Base-by-base conservation (phyloP, 768 basidiomycete genomes). In the Lactarius pseudohatsudake region DNA sequence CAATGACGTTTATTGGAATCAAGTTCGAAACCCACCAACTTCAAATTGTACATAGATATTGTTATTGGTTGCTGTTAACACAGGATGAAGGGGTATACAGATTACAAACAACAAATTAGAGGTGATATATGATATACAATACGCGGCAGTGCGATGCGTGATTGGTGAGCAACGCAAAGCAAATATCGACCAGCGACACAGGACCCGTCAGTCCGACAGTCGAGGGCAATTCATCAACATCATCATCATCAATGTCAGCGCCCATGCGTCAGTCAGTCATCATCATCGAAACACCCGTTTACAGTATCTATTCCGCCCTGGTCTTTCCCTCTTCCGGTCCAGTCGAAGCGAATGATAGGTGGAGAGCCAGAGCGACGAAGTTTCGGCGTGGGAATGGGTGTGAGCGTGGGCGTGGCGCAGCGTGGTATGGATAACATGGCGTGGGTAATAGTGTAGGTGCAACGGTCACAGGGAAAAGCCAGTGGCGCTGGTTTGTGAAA, bases 121-220 rank as follows among this genome's bases (percentile, higher is more conserved):
- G 30, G 30, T 13, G 56, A 34, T 45, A 53, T 66, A 62, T 13
- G 56, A 34, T 56, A 53, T 66, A 62, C 26, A 32, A 58, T 62
- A 54, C 9, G 57, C 56, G 26, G 32, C 28, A 56, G 22, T 47
- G 61, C 47, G 10, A 58, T 62, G 65, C 34, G 36, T 66, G 18
- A 15, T 57, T 50, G 55, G 16, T 26, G 34, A 36, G 32, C 20
- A 10, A 11, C 30, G 5, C 50, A 28, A 53, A 32, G 36, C 34
- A 58, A 4, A 50, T 54, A 62, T 67, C 66, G 66, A 62, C 66
- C 66, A 67, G 66, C 66, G 66, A 67, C 57, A 57, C 22, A 54
- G 18, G 28, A 56, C 11, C 26, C 32, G 40, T 58, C 38, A 40
- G 15, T 38, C 38, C 38, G 13, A 38, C 40, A 56, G 41, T 57